Evolutionary conservation across 1,284 basidiomycete genomes (phyloP), one percentile per base, ranked within the genome.

Genomic region (Malassezia cuniculi): DNA sequence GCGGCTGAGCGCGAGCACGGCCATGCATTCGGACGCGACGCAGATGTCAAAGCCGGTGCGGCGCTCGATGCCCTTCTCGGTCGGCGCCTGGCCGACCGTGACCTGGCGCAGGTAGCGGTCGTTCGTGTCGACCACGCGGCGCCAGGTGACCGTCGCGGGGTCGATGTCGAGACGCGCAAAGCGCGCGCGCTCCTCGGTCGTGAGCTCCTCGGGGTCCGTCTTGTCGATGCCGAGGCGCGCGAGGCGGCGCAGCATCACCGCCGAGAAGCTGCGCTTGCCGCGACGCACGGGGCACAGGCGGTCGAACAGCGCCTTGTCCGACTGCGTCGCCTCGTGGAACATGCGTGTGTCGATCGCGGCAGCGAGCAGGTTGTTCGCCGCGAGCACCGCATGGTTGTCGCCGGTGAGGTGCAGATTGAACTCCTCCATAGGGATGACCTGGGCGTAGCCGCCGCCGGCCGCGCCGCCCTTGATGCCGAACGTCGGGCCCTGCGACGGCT

Each of bases 401-500:
- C 90, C 90, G 27, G 90, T 99, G 66, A 97, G 72, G 69, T 97
- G 93, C 41, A 90, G 70, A 68, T 90, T 93, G 69, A 93, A 93
- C 80, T 94, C 89, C 64, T 94, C 89, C 89, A 94, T 94, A 36
- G 89, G 89, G 70, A 95, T 95, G 60, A 97, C 85, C 69, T 97
- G 90, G 66, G 85, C 87, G 74, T 97, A 99, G 43, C 90, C 90
- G 55, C 90, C 90, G 39, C 93, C 90, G 37, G 90, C 90, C 22
- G 90, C 93, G 61, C 93, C 93, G 58, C 90, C 90, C 72, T 99
- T 99, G 75, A 99, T 94, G 66, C 93, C 90, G 65, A 97, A 99
- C 0, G 90, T 97, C 20, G 90, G 90, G 12, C 93, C 90, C 69
- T 99, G 90, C 69, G 85, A 90, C 2, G 90, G 90, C 68, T 99